phyloP scores from a whole-genome alignment of 1,139 yeast species.

The Blastobotrys raffinosifermentans region DNA sequence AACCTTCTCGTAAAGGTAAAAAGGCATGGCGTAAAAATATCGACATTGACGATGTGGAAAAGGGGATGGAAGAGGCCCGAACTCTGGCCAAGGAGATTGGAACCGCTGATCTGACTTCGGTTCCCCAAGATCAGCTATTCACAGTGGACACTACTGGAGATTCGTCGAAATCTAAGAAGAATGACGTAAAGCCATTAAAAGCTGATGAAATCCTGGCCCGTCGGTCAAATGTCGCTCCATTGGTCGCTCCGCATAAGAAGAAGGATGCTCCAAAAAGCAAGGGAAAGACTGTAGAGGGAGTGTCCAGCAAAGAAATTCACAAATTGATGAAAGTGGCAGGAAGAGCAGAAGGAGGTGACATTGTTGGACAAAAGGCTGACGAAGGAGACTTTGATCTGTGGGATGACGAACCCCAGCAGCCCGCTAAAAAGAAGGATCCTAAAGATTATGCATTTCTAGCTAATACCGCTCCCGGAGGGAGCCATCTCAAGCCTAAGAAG shows the following conservation, averaged over 20 bases:
- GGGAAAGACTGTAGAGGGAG: slow-evolving; percentile 51
- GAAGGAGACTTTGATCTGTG: slow-evolving; percentile 63
- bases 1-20: slow-evolving; percentile 85
- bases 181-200: slow-evolving; percentile 43
- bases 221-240: slow-evolving; percentile 73
- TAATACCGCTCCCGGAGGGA: slow-evolving; percentile 15
- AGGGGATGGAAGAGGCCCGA: slow-evolving; percentile 59
- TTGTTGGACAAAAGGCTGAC: slow-evolving; percentile 18
- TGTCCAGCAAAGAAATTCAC: slow-evolving; percentile 59
- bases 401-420: slow-evolving; percentile 36
- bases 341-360: slow-evolving; percentile 49
- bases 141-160: slow-evolving; percentile 70
- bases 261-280: slow-evolving; percentile 35
- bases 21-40: slow-evolving; percentile 95
- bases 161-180: slow-evolving; percentile 32
- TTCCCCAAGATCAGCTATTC: slow-evolving; percentile 45
- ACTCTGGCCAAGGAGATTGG: slow-evolving; percentile 52
- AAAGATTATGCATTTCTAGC: slow-evolving; percentile 13
- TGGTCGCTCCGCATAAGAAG: slow-evolving; percentile 38
- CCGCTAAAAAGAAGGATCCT: slow-evolving; percentile 21
- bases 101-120: slow-evolving; percentile 18
- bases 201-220: slow-evolving; percentile 69
- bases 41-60: slow-evolving; percentile 72
- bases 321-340: slow-evolving; percentile 78
- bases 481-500: slow-evolving; percentile 16